A percentile compares a stretch with the other conserved stretches of the same genome.
These are phyloP conservation scores for Starmerella bacillaris DNA, from an alignment of 805 yeast genomes.

Conservation along the genomic window DNA sequence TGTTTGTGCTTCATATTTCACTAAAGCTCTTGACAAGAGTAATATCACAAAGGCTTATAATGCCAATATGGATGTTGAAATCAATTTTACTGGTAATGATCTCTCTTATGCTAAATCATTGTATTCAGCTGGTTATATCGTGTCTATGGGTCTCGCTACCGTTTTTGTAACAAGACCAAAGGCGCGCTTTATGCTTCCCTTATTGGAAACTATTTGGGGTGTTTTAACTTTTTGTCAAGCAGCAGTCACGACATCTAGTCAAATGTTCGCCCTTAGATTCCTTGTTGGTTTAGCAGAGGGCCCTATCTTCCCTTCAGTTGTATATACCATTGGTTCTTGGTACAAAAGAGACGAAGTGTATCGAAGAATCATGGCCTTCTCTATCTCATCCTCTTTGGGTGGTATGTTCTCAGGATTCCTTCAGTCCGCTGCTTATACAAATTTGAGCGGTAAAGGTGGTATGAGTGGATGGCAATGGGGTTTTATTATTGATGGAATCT, in stretches of 20 bases:
- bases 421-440: slow-evolving; percentile 28
- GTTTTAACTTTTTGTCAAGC: slow-evolving; percentile 24
- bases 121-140: slow-evolving; percentile 29
- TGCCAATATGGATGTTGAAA: slow-evolving; percentile 37
- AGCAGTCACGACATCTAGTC: slow-evolving; percentile 20
- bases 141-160: slow-evolving; percentile 29
- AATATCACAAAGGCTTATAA: slow-evolving; percentile 37
- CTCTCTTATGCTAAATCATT: slow-evolving; percentile 30
- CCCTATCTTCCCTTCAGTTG: slow-evolving; percentile 27
- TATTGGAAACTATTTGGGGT: slow-evolving; percentile 25
- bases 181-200: slow-evolving; percentile 24
- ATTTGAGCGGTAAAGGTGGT: slow-evolving; percentile 28
- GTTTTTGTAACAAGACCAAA: slow-evolving; percentile 22
- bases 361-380: slow-evolving; percentile 28
- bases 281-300: slow-evolving; percentile 30
- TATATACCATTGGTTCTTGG: slow-evolving; percentile 31
- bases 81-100: slow-evolving; percentile 29
- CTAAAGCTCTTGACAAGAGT: slow-evolving; percentile 35
- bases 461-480: slow-evolving; percentile 48
- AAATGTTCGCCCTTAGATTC: slow-evolving; percentile 28
- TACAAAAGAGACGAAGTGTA: slow-evolving; percentile 29
- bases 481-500: slow-evolving; percentile 43
- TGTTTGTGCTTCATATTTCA: slow-evolving; percentile 25
- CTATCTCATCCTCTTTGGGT: slow-evolving; percentile 26
- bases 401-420: slow-evolving; percentile 30